These are phyloP conservation scores for Pseudogymnoascus sp. DNA, from an alignment of 2,329 filamentous ascomycete species.

Conservation along the genomic window DNA sequence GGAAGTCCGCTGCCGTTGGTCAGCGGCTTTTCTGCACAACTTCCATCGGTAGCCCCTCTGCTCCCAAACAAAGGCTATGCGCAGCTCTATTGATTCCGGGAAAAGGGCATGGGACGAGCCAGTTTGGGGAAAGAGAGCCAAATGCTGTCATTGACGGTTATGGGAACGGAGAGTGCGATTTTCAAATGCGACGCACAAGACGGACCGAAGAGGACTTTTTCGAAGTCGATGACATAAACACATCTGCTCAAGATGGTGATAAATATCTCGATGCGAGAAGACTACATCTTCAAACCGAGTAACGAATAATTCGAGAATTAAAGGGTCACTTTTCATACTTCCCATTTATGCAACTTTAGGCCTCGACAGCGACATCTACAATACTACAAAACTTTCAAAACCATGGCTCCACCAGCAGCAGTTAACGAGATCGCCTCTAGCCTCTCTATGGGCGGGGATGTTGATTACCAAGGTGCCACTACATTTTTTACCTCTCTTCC, in stretches of 20 bases:
- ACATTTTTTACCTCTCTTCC: conserved; percentile 19
- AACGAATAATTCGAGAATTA: not conserved
- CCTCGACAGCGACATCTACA: not conserved
- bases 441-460: not conserved
- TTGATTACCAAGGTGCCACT: not conserved
- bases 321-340: not conserved
- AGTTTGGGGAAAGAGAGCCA: not conserved
- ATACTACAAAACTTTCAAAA: not conserved
- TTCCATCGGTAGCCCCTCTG: not conserved
- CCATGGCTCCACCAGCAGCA: not conserved
- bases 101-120: not conserved
- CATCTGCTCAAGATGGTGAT: not conserved
- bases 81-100: not conserved
- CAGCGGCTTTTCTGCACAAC: not conserved
- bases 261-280: not conserved
- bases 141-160: not conserved
- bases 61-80: not conserved
- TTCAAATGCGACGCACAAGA: not conserved
- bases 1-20: not conserved
- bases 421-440: not conserved
- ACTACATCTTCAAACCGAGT: not conserved
- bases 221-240: not conserved
- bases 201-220: not conserved
- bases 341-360: not conserved
- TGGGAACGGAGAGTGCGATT: not conserved